These are phyloP conservation scores for Neurospora sp. DNA, from an alignment of 495 filamentous ascomycete species.

Conservation along the genomic window DNA sequence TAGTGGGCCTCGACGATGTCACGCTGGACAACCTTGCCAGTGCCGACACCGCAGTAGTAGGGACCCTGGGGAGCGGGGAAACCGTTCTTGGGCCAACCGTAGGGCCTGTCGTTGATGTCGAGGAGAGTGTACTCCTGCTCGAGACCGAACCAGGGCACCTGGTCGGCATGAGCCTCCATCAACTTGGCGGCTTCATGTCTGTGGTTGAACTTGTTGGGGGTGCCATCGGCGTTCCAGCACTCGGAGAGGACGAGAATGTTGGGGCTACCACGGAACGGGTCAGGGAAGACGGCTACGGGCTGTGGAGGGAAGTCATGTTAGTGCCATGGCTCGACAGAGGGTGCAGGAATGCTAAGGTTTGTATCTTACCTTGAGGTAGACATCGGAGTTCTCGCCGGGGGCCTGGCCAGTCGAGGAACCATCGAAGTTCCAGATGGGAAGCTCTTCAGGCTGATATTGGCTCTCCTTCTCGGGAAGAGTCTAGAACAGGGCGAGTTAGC, in stretches of 20 bases:
- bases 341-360: not conserved
- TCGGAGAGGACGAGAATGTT: constrained; percentile 97
- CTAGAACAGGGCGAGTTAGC: constrained; percentile 36
- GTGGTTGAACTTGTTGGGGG: constrained; percentile 98
- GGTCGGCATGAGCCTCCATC: constrained; percentile 76
- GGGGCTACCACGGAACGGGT: constrained; percentile 72
- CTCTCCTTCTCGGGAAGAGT: constrained; percentile 57
- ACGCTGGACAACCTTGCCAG: constrained; percentile 94
- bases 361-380: constrained; percentile 56
- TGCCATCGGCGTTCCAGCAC: constrained; percentile 93
- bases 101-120: constrained; percentile 74
- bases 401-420: constrained; percentile 92
- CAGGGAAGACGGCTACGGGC: constrained; percentile 62
- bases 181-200: constrained; percentile 55
- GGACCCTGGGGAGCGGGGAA: constrained; percentile 91
- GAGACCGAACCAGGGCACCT: constrained; percentile 94
- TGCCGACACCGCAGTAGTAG: constrained; percentile 98
- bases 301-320: constrained; percentile 24
- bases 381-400: constrained; percentile 91
- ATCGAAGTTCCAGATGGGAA: constrained; percentile 99
- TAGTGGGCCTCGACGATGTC: constrained; percentile 98
- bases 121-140: constrained; percentile 76
- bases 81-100: constrained; percentile 89
- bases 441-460: constrained; percentile 55
- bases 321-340: not conserved